phyloP scores from a whole-genome alignment of 1,284 basidiomycete species.

The Pisolithus thermaeus region DNA sequence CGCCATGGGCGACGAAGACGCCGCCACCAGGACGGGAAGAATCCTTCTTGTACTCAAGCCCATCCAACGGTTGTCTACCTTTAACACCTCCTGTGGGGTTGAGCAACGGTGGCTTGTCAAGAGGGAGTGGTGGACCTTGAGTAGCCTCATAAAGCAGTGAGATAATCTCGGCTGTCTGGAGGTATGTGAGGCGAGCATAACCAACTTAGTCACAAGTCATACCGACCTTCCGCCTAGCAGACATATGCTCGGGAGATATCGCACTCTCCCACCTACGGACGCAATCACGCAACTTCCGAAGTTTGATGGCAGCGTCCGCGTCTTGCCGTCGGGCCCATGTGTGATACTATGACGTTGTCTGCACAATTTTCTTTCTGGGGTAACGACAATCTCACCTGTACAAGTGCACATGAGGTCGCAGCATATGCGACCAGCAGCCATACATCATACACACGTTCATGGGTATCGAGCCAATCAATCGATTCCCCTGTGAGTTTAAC shows the following conservation, averaged over 20 bases:
- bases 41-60: constrained; percentile 69
- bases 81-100: constrained; percentile 73
- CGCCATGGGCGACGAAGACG: constrained; percentile 69
- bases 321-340: constrained; percentile 86
- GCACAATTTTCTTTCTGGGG: not conserved
- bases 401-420: constrained; percentile 84
- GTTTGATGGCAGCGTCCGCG: constrained; percentile 62
- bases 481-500: constrained; percentile 69
- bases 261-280: constrained; percentile 80
- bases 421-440: constrained; percentile 85
- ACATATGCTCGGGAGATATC: constrained; percentile 83
- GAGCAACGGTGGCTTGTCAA: constrained; percentile 52
- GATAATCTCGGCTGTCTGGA: constrained; percentile 87
- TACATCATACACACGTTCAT: constrained; percentile 81
- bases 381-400: constrained; percentile 61
- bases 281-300: constrained; percentile 77
- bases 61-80: constrained; percentile 46
- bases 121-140: constrained; percentile 56
- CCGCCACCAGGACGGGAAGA: constrained; percentile 76
- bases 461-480: constrained; percentile 84
- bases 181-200: constrained; percentile 14
- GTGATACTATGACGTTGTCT: constrained; percentile 61
- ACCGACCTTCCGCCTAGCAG: constrained; percentile 77
- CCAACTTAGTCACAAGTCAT: constrained; percentile 18
- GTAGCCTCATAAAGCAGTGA: constrained; percentile 88